These are phyloP conservation scores for Rosa rugosa DNA, from an alignment of 306 rosid species.

Conservation along the genomic window DNA sequence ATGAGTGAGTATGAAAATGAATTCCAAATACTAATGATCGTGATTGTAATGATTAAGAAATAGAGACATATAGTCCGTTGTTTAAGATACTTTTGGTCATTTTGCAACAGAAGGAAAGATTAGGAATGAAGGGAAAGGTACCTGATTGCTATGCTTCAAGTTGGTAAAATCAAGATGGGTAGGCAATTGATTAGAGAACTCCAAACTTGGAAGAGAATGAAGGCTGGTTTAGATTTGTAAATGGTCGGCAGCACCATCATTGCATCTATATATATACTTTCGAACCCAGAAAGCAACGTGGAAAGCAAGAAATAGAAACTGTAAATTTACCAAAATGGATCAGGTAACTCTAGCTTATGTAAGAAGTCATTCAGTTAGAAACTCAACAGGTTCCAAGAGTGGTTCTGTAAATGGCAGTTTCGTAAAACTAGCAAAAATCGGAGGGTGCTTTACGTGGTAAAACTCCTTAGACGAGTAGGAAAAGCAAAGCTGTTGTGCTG, in stretches of 20 bases:
- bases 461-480: conserved; percentile 4
- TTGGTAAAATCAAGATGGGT: background rate
- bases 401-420: background rate
- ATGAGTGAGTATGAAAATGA: background rate
- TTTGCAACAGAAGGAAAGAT: background rate
- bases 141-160: background rate
- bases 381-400: background rate
- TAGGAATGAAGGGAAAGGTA: background rate
- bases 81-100: background rate
- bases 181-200: background rate
- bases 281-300: conserved; percentile 6
- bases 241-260: background rate
- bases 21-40: background rate
- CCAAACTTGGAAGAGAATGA: background rate
- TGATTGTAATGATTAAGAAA: background rate
- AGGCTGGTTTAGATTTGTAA: background rate
- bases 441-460: conserved; percentile 2
- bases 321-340: background rate
- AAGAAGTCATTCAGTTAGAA: background rate
- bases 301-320: conserved; percentile 1
- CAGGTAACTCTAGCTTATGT: background rate
- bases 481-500: conserved; percentile 3
- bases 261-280: background rate
- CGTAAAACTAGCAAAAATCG: background rate
- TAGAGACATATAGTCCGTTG: background rate